Percentiles rank a stretch among this genome's conserved stretches.
phyloP scores from a whole-genome alignment of 73 alveolate species.

The Paramecium caudatum region DNA sequence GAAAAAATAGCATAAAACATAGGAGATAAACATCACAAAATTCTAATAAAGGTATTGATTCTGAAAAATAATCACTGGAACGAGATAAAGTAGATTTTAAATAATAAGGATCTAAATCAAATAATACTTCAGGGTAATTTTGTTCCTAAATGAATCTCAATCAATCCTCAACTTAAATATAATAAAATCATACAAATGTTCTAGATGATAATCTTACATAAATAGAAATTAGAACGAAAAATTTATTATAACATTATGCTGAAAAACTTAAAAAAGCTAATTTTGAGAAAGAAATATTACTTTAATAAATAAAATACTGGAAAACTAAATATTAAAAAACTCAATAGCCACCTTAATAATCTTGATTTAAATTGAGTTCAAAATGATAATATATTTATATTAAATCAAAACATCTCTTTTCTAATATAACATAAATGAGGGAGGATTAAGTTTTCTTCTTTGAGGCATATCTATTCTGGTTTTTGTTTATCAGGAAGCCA shows the following conservation, averaged over 20 bases:
- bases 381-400: slow-evolving; percentile 26
- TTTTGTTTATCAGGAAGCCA: too few species aligned
- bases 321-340: slow-evolving; percentile 39
- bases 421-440: neutral
- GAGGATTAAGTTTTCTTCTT: neutral
- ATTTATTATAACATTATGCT: neutral
- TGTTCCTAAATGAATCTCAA: slow-evolving; percentile 3
- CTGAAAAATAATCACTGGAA: neutral
- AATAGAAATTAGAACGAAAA: neutral
- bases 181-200: neutral
- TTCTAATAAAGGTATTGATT: neutral
- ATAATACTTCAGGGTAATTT: slow-evolving; percentile 21
- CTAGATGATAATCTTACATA: slow-evolving; percentile 2
- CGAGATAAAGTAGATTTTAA: neutral
- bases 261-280: neutral
- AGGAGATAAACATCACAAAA: neutral
- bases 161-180: neutral
- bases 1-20: neutral
- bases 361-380: slow-evolving; percentile 13
- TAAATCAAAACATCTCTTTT: neutral
- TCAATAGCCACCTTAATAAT: neutral
- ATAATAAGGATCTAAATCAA: slow-evolving; percentile 5
- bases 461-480: neutral
- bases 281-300: slow-evolving; percentile 43
- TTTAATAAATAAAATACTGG: slow-evolving; percentile 40